Conservation (phyloP, 805 yeast species). For the Myxozyma geophila region DNA sequence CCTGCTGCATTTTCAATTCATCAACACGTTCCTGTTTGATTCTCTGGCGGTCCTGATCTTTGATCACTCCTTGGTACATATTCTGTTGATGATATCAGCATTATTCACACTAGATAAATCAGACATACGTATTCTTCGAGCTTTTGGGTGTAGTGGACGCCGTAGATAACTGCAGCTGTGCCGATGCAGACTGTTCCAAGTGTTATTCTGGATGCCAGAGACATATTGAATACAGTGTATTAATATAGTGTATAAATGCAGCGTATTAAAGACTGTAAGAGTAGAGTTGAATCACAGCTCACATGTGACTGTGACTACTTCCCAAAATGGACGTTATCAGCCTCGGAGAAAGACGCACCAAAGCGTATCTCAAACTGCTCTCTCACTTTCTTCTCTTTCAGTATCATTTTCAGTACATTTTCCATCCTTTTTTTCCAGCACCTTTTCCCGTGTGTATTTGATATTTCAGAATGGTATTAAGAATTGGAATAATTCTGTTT, state of each 20-base stretch:
- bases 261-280: background rate
- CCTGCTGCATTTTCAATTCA: constrained; percentile 36
- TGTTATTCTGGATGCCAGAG: constrained; percentile 36
- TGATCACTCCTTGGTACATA: constrained; percentile 38
- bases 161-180: constrained; percentile 31
- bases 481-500: background rate
- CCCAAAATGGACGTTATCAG: constrained; percentile 15
- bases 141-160: constrained; percentile 38
- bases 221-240: constrained; percentile 16
- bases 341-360: constrained; percentile 4
- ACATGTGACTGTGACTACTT: constrained; percentile 13
- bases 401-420: background rate
- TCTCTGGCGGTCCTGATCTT: constrained; percentile 37
- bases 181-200: constrained; percentile 20
- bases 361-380: constrained; percentile 13
- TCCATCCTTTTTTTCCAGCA: background rate
- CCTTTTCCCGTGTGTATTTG: background rate
- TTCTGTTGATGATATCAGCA: constrained; percentile 11
- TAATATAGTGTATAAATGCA: no score
- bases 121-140: constrained; percentile 33
- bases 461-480: background rate
- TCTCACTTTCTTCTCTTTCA: background rate
- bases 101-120: background rate
- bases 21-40: constrained; percentile 35
- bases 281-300: background rate